These are phyloP conservation scores for Ilex asprella DNA, from an alignment of 257 asterid genomes.

Conservation along the genomic window DNA sequence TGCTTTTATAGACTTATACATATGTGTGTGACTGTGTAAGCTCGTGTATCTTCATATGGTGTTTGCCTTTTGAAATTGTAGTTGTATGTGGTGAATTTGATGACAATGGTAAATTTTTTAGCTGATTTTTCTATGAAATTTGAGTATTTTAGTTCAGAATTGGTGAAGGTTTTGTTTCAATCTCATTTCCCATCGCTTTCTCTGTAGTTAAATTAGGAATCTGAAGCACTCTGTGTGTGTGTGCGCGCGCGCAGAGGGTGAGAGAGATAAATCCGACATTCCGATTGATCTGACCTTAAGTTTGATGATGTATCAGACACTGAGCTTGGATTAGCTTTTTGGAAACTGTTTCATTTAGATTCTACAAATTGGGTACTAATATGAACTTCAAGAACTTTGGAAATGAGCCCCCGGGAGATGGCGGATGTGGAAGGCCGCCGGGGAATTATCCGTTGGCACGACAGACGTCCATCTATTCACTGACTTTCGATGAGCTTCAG, in stretches of 20 bases:
- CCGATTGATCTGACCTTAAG: constrained; percentile 17
- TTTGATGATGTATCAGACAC: constrained; percentile 19
- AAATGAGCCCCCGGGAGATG: constrained; percentile 31
- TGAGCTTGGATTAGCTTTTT: constrained; percentile 21
- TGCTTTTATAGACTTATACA: not conserved
- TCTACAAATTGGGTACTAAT: constrained; percentile 52
- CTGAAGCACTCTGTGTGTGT: not conserved
- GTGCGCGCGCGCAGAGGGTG: not conserved
- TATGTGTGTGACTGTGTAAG: not conserved
- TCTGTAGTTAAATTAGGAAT: not conserved
- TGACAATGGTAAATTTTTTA: not conserved
- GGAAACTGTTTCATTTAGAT: constrained; percentile 4
- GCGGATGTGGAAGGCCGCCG: constrained; percentile 35
- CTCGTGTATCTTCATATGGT: not conserved
- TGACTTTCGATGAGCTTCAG: constrained; percentile 93
- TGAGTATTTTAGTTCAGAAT: constrained; percentile 3
- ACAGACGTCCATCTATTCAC: constrained; percentile 72
- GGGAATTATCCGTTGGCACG: constrained; percentile 42
- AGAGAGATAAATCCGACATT: not conserved
- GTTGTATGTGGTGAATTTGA: not conserved
- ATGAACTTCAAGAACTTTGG: constrained; percentile 66
- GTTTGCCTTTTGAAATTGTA: not conserved
- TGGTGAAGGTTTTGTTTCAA: constrained; percentile 8
- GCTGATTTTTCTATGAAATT: not conserved
- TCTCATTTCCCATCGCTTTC: constrained; percentile 4